Base-by-base conservation (phyloP, 1,139 yeast species). In the Kluyveromyces marxianus region DNA sequence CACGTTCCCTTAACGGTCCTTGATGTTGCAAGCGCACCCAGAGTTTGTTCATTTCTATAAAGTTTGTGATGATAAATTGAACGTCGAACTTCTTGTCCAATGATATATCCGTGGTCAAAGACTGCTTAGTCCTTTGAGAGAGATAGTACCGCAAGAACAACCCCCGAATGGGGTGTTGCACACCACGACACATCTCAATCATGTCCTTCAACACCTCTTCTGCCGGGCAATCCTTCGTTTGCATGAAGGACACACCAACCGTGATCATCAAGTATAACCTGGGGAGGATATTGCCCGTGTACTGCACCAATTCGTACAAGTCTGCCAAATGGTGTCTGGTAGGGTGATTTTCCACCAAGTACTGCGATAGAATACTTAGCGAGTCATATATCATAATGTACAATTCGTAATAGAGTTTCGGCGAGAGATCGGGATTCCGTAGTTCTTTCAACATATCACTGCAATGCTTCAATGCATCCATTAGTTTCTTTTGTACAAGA, bases 161-260 rank as follows among this genome's bases (percentile, higher is more conserved):
- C 1, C 98, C 98, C 50, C 92, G 71, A 33, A 88, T 79, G 0
- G 98, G 98, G 61, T 88, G 94, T 66, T 92, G 98, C 2, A 90
- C 96, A n/a, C 97, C 98, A 38, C 95, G 77, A 54, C 96, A 84
- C 98, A 92, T 92, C 65, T 94, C 98, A 63, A 92, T 83, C 95
- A 94, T 83, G 62, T 92, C 98, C 62, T 85, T 87, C 81, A 92
- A 78, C 48, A 94, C 83, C 55, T 90, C 97, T 61, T 79, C 79
- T 28, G 79, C 75, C 0, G 97, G 96, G 0, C 96, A 83, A 48
- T 81, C 89, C 3, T 81, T 77, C 5, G 83, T 73, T 4, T 83
- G 70, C 83, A 90, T 81, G 66, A 84, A 89, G 2, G 89, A 86
- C 0, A 96, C 82, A 7, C 98, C 98, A 7, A 92, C 92, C 2